Conservation (phyloP, 495 filamentous ascomycete genomes). For the Staphylotrichum tortipilum region DNA sequence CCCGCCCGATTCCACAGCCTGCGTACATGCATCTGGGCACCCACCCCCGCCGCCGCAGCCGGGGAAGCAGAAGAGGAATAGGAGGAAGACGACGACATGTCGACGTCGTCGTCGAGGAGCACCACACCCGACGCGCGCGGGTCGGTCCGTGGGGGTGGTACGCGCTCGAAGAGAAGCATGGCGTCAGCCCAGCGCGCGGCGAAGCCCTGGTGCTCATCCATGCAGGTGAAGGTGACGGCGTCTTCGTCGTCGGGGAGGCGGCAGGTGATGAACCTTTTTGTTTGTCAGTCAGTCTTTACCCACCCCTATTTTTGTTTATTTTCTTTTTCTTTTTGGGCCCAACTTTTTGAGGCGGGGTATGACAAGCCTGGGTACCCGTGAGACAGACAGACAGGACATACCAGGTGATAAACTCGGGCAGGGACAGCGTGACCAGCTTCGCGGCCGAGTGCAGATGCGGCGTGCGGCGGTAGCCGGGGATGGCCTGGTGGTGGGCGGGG, state of each 20-base stretch:
- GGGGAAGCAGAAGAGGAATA: too few species aligned
- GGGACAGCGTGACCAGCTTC: slow-evolving; percentile 22
- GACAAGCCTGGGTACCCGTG: too few species aligned
- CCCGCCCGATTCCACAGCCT: slow-evolving; percentile 21
- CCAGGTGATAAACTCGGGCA: slow-evolving; percentile 25
- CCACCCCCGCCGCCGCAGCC: slow-evolving; percentile 4
- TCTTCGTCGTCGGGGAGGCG: slow-evolving; percentile 29
- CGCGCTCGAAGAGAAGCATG: slow-evolving; percentile 22
- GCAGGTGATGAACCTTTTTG: slow-evolving; percentile 27
- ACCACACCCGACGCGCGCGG: too few species aligned
- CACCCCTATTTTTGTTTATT: too few species aligned
- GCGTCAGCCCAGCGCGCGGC: slow-evolving; percentile 20
- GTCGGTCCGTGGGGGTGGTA: neutral
- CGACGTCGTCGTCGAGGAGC: too few species aligned
- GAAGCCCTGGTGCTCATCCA: slow-evolving; percentile 10
- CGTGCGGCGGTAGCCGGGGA: slow-evolving; percentile 15
- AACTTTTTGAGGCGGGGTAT: too few species aligned
- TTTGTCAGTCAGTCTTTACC: too few species aligned
- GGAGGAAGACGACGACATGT: too few species aligned
- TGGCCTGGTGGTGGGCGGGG: slow-evolving; percentile 6
- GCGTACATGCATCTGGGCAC: slow-evolving; percentile 22
- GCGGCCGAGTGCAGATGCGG: slow-evolving; percentile 12
- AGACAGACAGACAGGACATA: too few species aligned
- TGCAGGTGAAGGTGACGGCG: slow-evolving; percentile 23
- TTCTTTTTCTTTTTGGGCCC: too few species aligned